phyloP scores from a whole-genome alignment of 192 early-diverging fungal species.

The Entrophospora sp. region DNA sequence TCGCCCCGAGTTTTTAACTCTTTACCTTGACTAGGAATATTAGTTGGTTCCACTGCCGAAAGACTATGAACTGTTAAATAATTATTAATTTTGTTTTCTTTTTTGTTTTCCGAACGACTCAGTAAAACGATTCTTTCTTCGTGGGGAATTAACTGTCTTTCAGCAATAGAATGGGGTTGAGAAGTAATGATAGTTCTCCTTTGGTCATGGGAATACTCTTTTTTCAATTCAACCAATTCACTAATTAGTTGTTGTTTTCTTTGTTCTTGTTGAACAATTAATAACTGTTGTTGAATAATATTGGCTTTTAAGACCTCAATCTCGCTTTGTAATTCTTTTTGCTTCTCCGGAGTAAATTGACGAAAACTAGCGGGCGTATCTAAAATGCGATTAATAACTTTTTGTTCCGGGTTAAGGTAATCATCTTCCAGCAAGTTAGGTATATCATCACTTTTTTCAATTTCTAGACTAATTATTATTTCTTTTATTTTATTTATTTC shows the following conservation, averaged over 20 bases:
- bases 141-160: slow-evolving; percentile 13
- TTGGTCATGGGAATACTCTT: background rate
- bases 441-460: background rate
- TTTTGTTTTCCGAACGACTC: slow-evolving; percentile 11
- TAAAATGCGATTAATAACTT: slow-evolving; percentile 5
- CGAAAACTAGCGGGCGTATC: background rate
- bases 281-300: background rate
- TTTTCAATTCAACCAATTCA: slow-evolving; percentile 12
- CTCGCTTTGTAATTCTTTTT: slow-evolving; percentile 6
- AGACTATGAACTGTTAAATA: slow-evolving; percentile 12
- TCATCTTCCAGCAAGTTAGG: background rate
- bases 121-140: slow-evolving; percentile 13
- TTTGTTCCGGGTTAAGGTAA: background rate
- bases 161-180: background rate
- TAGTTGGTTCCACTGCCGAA: slow-evolving; percentile 1
- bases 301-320: background rate
- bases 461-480: background rate
- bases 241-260: slow-evolving; percentile 6
- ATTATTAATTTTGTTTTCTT: slow-evolving; percentile 13
- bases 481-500: background rate
- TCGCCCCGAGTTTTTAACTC: background rate
- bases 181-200: background rate
- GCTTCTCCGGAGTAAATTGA: background rate
- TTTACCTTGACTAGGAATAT: slow-evolving; percentile 14
- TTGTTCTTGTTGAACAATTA: background rate